Conservation (phyloP, 1,139 yeast species). For the Debaryomycetaceae sp. region DNA sequence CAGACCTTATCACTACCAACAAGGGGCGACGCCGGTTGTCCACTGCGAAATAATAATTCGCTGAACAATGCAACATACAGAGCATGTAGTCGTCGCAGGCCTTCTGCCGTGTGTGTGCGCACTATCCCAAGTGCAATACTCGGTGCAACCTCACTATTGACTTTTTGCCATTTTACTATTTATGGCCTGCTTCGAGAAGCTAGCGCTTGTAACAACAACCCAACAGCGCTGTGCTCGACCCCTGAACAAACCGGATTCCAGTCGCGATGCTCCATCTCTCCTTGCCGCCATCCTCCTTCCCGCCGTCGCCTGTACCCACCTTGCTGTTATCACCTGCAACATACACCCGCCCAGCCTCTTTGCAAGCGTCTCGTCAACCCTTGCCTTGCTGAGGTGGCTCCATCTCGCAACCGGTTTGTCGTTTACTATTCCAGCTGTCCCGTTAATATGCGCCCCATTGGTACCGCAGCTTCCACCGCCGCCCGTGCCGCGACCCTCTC, state of each 20-base stretch:
- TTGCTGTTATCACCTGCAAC: no score
- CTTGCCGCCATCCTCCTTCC: neutral
- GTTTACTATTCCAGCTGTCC: neutral
- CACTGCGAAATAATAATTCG: no score
- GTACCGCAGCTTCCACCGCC: neutral
- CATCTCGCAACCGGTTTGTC: neutral
- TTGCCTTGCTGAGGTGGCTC: neutral
- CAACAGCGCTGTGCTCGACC: neutral
- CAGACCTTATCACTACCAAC: no score
- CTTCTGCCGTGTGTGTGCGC: neutral
- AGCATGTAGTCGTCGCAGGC: neutral
- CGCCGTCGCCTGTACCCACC: no score
- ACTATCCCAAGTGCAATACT: neutral
- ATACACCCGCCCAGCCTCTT: neutral
- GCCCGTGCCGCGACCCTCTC: neutral
- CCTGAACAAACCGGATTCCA: neutral
- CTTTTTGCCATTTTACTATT: neutral
- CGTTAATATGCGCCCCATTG: neutral
- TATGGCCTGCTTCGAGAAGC: neutral
- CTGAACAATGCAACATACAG: neutral
- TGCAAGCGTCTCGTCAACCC: neutral
- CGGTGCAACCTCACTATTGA: neutral
- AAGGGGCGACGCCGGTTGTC: no score
- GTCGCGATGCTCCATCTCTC: neutral
- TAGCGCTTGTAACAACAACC: neutral